Conservation (phyloP, 2,329 filamentous ascomycete species). For the Pseudogymnoascus pannorum region DNA sequence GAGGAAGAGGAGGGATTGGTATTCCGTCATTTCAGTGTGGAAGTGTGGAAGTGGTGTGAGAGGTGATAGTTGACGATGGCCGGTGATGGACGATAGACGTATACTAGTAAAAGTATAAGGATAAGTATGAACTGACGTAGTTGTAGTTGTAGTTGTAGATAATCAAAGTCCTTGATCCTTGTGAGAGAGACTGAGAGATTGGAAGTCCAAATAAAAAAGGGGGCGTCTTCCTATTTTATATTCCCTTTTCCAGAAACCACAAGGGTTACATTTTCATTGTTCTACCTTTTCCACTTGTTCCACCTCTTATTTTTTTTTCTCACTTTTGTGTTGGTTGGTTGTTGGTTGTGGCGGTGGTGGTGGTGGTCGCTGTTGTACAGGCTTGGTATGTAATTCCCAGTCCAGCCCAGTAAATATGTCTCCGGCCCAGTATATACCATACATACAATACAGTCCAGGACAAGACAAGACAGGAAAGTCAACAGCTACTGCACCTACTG, state of each 20-base stretch:
- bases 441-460: no score
- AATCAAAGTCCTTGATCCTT: no score
- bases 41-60: neutral
- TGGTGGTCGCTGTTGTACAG: neutral
- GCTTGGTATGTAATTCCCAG: neutral
- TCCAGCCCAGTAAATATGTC: neutral
- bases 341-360: no score
- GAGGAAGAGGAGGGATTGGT: neutral
- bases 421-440: neutral
- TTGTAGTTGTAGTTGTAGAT: no score
- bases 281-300: neutral
- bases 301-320: neutral
- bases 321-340: neutral
- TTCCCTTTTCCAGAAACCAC: neutral
- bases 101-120: no score
- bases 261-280: no score
- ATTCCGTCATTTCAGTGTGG: neutral
- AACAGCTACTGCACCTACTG: no score
- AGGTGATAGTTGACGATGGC: neutral
- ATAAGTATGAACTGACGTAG: no score
- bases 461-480: no score
- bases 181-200: no score
- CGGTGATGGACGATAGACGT: no score
- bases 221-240: neutral
- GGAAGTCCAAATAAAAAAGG: neutral